Evolutionary conservation across 768 basidiomycete genomes (phyloP).

Genomic region (Russula lepida): DNA sequence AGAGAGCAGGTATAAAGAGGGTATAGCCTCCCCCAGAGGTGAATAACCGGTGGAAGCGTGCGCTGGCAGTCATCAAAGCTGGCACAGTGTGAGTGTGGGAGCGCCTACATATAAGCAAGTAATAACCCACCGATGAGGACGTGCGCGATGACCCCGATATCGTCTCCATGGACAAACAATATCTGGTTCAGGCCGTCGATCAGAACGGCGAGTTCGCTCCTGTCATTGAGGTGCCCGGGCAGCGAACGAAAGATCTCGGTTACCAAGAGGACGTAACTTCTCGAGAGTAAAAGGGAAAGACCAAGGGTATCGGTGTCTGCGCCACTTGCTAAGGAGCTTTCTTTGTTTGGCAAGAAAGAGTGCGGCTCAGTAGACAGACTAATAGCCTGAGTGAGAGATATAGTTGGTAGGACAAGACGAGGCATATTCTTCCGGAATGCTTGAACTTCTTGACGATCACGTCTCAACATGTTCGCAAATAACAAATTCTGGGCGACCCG

Average conservation of each 20-base stretch:
- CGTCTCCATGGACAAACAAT: constrained; percentile 58
- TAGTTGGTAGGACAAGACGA: constrained; percentile 49
- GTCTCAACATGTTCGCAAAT: constrained; percentile 53
- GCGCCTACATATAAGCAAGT: not conserved
- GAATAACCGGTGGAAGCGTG: constrained; percentile 70
- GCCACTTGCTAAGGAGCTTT: constrained; percentile 14
- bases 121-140: constrained; percentile 54
- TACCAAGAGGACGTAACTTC: constrained; percentile 60
- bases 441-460: constrained; percentile 60
- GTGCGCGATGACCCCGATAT: constrained; percentile 70
- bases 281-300: constrained; percentile 53
- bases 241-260: constrained; percentile 66
- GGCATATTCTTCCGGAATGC: constrained; percentile 57
- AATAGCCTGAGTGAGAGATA: constrained; percentile 22
- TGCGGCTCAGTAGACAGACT: constrained; percentile 4
- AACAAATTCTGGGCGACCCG: constrained; percentile 65
- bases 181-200: constrained; percentile 67
- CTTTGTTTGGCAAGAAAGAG: constrained; percentile 15
- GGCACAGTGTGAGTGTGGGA: not conserved
- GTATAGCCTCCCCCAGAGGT: constrained; percentile 63
- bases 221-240: constrained; percentile 61
- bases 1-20: constrained; percentile 63
- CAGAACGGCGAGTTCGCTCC: constrained; percentile 55
- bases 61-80: constrained; percentile 70
- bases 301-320: constrained; percentile 26